Evolutionary conservation across 78 protist species (phyloP).

Genomic region (Planoprotostelium fungivorum): DNA sequence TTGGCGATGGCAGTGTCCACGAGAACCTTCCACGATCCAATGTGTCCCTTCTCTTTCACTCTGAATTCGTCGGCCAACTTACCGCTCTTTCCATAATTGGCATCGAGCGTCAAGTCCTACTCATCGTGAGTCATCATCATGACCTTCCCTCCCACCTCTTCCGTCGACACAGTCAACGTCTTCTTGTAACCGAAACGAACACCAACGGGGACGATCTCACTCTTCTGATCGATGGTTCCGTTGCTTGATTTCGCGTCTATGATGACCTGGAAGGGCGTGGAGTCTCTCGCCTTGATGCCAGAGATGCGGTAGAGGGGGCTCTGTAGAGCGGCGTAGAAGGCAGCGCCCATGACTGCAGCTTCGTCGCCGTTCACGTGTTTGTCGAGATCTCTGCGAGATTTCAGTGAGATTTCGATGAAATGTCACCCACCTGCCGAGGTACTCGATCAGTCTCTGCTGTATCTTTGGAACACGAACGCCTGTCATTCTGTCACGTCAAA

Average conservation of each 20-base stretch:
- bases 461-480: constrained; percentile 26
- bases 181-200: neutral
- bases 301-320: constrained; percentile 58
- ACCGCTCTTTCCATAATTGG: neutral
- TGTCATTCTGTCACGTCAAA: neutral
- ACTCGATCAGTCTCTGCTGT: constrained; percentile 13
- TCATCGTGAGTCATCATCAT: too few relatives aligned
- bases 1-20: neutral
- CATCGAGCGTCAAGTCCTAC: neutral
- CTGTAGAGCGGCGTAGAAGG: constrained; percentile 52
- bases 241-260: neutral
- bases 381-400: constrained; percentile 12
- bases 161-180: neutral
- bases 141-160: neutral
- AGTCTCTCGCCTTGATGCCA: constrained; percentile 79
- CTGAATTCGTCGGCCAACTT: neutral
- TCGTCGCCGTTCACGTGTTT: constrained; percentile 79
- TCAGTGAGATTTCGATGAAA: neutral
- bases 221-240: neutral
- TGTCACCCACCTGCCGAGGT: neutral
- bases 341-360: constrained; percentile 69
- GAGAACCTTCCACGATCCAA: neutral
- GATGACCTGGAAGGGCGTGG: constrained; percentile 4
- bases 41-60: neutral
- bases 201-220: neutral